Evolutionary conservation across 371 early-diverging fungal genomes (phyloP).

Genomic region (Syncephalastrum racemosum): DNA sequence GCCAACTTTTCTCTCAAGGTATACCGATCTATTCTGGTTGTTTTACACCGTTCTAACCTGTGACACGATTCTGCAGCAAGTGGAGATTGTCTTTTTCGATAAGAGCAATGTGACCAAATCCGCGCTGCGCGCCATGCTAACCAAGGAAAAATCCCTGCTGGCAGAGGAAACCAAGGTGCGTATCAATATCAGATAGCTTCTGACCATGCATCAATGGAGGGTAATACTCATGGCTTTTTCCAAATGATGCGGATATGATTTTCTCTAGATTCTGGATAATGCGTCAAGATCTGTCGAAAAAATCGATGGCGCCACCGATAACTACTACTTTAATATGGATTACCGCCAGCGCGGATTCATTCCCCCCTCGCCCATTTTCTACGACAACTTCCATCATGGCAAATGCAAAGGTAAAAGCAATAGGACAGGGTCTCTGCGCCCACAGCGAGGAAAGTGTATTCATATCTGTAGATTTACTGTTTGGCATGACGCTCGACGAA

Average conservation of each 20-base stretch:
- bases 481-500: constrained; percentile 54
- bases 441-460: neutral
- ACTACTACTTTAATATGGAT: constrained; percentile 31
- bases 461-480: constrained; percentile 45
- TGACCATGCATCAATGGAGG: no score
- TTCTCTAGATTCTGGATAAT: constrained; percentile 19
- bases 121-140: constrained; percentile 40
- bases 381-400: constrained; percentile 50
- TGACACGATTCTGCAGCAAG: constrained; percentile 27
- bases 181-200: neutral
- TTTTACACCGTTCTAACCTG: neutral
- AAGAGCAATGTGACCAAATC: constrained; percentile 33
- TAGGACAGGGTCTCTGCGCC: neutral
- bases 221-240: no score
- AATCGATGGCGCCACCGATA: constrained; percentile 31
- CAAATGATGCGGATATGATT: no score
- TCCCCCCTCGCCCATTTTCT: constrained; percentile 45
- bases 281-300: constrained; percentile 22
- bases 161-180: constrained; percentile 29
- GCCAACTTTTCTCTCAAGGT: constrained; percentile 47
- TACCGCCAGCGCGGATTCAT: constrained; percentile 43
- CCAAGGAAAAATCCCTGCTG: constrained; percentile 36
- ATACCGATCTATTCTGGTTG: constrained; percentile 2
- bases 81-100: constrained; percentile 48
- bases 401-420: constrained; percentile 29